phyloP scores from a whole-genome alignment of 2,329 filamentous ascomycete species.

The Hypomyces rosellus region DNA sequence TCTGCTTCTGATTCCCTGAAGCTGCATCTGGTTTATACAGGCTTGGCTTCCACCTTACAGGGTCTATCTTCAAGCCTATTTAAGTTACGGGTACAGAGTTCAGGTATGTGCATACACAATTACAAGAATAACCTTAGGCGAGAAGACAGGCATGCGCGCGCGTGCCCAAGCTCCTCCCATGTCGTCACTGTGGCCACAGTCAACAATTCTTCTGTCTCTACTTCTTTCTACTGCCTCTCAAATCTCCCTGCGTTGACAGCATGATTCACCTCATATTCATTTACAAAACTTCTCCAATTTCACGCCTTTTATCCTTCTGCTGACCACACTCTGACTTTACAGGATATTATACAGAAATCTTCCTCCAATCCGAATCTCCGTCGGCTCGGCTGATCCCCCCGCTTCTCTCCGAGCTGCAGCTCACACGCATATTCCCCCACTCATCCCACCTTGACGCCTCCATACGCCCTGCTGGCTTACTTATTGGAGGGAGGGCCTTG shows the following conservation, averaged over 20 bases:
- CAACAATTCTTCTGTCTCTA: neutral
- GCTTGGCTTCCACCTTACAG: no score
- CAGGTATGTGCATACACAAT: neutral
- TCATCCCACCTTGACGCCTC: neutral
- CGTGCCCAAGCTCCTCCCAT: no score
- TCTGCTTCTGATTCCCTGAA: no score
- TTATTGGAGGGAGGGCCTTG: neutral
- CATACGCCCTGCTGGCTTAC: neutral
- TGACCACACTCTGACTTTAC: no score
- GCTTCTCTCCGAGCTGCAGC: neutral
- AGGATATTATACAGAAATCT: no score
- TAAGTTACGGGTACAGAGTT: neutral
- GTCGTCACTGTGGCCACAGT: neutral
- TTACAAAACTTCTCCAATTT: no score
- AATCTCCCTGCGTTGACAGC: no score
- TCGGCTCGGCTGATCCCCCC: neutral
- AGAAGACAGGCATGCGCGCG: no score
- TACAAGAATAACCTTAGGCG: neutral
- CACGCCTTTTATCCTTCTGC: no score
- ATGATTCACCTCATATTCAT: no score
- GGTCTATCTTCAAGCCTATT: neutral
- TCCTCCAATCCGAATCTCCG: neutral
- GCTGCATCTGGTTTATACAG: no score
- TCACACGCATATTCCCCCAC: neutral
- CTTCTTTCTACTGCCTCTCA: no score